Base-by-base conservation (phyloP, 2,329 filamentous ascomycete species). In the Sordariomycetes sp. region DNA sequence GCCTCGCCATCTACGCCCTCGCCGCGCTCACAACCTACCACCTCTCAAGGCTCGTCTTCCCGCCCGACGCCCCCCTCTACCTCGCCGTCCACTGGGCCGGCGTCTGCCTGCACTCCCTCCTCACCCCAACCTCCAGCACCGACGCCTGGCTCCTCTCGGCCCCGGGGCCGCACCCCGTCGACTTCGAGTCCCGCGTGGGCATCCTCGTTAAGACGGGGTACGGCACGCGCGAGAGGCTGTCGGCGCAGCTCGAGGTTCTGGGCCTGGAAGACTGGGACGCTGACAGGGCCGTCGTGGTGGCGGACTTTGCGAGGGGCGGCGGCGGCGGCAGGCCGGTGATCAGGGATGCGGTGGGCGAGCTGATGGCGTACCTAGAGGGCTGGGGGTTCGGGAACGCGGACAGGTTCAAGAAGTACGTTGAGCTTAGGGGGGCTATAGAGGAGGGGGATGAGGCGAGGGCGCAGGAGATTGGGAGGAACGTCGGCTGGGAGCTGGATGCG, bases 181-280 rank as follows among this genome's bases (percentile, higher is more conserved):
- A 79, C 58, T 66, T 76, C 40, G 67, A 68, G 56, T 68, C 69
- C 43, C 79, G 82, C 58, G 72, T 81, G 8, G 77, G 74, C 35
- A 71, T 79, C 61, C 72, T 82, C 55, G 68, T 82, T 62, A 82
- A 82, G 68, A 81, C 79, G 4, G 79, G 79, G 34, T 82, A 79
- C 64, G 79, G 79, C 58, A 81, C 79, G 20, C 73, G 74, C 53
- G 67, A 74, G 55, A 74, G 79, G 16, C 69, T 82, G 32, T 67
- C 72, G 4, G 71, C 74, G 12, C 74, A 78, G 65, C 66, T 82
- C 12, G 69, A 72, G 50, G 78, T 79, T 0, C 69, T 80, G 51
- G 66, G 69, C 57, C 64, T 67, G 12, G 71, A 72, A 53, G 18
- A 54, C 24, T 57, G 55, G 55, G 43, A 58, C n/a, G 51, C 57